Conservation (phyloP, 2,329 filamentous ascomycete genomes). For the Capronia coronata region DNA sequence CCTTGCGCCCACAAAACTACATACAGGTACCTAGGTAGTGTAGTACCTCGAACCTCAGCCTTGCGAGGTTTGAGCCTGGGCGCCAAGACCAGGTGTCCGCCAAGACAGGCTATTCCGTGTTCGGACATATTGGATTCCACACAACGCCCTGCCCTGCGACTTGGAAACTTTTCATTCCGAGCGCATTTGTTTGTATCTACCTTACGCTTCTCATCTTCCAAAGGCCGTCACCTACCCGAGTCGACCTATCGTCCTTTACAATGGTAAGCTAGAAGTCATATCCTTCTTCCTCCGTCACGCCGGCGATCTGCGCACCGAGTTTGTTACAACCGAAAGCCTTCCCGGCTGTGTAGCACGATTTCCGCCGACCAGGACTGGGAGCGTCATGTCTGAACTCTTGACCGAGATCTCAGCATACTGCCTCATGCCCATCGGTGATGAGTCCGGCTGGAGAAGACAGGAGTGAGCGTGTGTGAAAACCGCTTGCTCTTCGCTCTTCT, state of each 20-base stretch:
- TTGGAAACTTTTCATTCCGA: constrained; percentile 2
- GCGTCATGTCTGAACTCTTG: constrained; percentile 17
- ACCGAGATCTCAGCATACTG: constrained; percentile 16
- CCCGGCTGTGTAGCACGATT: constrained; percentile 6
- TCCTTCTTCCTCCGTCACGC: constrained; percentile 2
- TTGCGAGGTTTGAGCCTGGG: neutral
- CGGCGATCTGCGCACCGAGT: neutral
- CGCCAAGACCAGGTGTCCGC: neutral
- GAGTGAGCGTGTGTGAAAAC: constrained; percentile 4
- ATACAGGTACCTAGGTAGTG: neutral
- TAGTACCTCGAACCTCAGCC: neutral
- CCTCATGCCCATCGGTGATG: constrained; percentile 16
- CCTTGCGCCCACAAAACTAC: too few relatives aligned
- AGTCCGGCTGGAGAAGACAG: constrained; percentile 17
- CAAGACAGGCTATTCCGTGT: constrained; percentile 8
- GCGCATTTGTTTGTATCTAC: constrained; percentile 2
- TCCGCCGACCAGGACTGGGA: constrained; percentile 12
- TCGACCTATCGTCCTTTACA: constrained; percentile 3
- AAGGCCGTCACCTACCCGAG: neutral
- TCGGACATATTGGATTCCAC: constrained; percentile 8
- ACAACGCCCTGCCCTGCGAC: neutral
- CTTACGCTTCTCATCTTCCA: constrained; percentile 2
- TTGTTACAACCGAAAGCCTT: constrained; percentile 3
- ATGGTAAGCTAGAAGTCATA: constrained; percentile 23
- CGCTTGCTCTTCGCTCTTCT: constrained; percentile 33